Evolutionary conservation across 257 asterid genomes (phyloP).

Genomic region (Ilex asprella): DNA sequence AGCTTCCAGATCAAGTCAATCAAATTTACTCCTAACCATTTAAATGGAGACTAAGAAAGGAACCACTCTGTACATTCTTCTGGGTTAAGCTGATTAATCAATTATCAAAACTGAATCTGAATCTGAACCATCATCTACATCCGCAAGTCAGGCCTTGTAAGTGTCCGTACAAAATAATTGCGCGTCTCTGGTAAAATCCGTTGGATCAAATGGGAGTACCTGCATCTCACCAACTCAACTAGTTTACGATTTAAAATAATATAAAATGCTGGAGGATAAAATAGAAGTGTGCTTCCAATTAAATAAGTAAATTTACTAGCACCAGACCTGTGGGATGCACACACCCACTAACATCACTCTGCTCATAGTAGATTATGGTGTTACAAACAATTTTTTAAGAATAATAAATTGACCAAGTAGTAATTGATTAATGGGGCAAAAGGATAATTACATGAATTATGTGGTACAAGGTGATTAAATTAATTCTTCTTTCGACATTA

Average conservation of each 20-base stretch:
- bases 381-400: too few species aligned
- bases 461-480: too few species aligned
- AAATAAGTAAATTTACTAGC: neutral
- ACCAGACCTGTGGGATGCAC: neutral
- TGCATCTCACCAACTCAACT: constrained; percentile 20
- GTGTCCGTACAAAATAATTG: constrained; percentile 60
- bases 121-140: constrained; percentile 23
- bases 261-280: neutral
- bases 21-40: constrained; percentile 23
- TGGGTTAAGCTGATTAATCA: constrained; percentile 33
- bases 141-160: constrained; percentile 53
- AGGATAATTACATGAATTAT: too few species aligned
- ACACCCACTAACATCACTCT: neutral
- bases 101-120: constrained; percentile 36
- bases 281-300: neutral
- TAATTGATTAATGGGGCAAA: too few species aligned
- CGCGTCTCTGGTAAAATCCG: constrained; percentile 78
- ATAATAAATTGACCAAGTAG: too few species aligned
- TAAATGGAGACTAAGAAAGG: constrained; percentile 10
- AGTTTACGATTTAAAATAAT: neutral
- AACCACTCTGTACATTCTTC: constrained; percentile 47
- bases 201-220: constrained; percentile 66
- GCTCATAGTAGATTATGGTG: too few species aligned
- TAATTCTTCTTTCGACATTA: too few species aligned
- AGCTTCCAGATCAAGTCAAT: constrained; percentile 30